Evolutionary conservation across 2,329 filamentous ascomycete genomes (phyloP).

Genomic region (Phialophora expanda): DNA sequence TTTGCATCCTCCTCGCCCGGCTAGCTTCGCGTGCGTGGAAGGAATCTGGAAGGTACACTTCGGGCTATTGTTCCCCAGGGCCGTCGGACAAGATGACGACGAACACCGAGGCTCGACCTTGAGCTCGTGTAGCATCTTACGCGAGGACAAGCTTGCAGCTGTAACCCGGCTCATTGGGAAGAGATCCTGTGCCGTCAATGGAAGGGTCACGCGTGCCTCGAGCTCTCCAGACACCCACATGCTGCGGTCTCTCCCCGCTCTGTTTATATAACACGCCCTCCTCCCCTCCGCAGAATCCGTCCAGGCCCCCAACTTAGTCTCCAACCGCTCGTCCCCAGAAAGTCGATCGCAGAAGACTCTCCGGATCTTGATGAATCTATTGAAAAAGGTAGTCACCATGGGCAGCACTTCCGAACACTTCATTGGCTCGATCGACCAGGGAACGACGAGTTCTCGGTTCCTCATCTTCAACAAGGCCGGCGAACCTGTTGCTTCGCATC

Average conservation of each 20-base stretch:
- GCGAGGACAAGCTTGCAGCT: not conserved
- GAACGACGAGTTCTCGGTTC: slow-evolving; percentile 87
- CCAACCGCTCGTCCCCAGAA: slow-evolving; percentile 8
- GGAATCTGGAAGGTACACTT: not conserved
- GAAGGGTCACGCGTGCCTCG: slow-evolving; percentile 19
- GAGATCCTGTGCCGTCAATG: slow-evolving; percentile 11
- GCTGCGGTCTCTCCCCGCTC: slow-evolving; percentile 23
- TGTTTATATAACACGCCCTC: slow-evolving; percentile 25
- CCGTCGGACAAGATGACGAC: slow-evolving; percentile 1
- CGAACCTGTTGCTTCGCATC: slow-evolving; percentile 78
- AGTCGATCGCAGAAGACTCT: slow-evolving; percentile 5
- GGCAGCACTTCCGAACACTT: slow-evolving; percentile 61
- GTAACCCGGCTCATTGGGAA: slow-evolving; percentile 7
- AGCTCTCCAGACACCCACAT: slow-evolving; percentile 22
- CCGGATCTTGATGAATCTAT: slow-evolving; percentile 14
- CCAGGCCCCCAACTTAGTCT: slow-evolving; percentile 24
- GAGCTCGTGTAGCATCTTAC: slow-evolving; percentile 2
- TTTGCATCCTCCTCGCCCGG: not conserved
- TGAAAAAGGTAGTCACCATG: slow-evolving; percentile 25
- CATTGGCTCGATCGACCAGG: slow-evolving; percentile 87
- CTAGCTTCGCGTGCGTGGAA: slow-evolving; percentile 1
- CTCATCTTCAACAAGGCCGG: slow-evolving; percentile 85
- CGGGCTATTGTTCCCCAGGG: slow-evolving; percentile 5
- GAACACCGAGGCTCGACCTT: not conserved
- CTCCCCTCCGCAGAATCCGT: slow-evolving; percentile 28